A percentile compares a stretch with the other conserved stretches of the same genome.
Conservation (phyloP, 2,329 filamentous ascomycete species). For the Colletotrichum truncatum region DNA sequence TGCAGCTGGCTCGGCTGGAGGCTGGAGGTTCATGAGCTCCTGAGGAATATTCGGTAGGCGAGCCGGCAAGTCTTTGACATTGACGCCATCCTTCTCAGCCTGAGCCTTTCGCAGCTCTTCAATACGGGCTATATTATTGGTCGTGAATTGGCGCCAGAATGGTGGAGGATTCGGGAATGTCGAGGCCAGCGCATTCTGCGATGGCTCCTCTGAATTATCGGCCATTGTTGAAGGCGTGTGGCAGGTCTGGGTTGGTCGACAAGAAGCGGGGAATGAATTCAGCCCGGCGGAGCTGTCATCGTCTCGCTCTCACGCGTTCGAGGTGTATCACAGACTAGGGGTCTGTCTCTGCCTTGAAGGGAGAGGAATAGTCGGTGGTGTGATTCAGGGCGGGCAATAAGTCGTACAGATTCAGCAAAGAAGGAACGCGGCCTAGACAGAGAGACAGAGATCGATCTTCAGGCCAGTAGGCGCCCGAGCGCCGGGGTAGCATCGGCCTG, state of each 20-base stretch:
- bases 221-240: conserved; percentile 58
- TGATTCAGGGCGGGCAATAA: background rate
- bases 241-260: background rate
- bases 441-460: background rate
- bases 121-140: conserved; percentile 72
- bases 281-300: background rate
- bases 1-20: conserved; percentile 77
- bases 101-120: conserved; percentile 52
- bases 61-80: conserved; percentile 32
- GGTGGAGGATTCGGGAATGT: conserved; percentile 88
- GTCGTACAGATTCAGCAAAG: background rate
- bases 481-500: conserved; percentile 3
- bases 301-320: background rate
- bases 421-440: background rate
- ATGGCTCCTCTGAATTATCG: conserved; percentile 54
- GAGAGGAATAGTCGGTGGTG: background rate
- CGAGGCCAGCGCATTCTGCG: conserved; percentile 60
- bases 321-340: background rate
- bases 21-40: conserved; percentile 81
- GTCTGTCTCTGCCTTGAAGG: background rate
- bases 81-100: conserved; percentile 40
- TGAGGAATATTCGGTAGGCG: conserved; percentile 65
- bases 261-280: background rate
- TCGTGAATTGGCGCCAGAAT: conserved; percentile 90
- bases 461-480: background rate